Base-by-base conservation (phyloP, 2,329 filamentous ascomycete genomes). In the Monosporascus sp. region DNA sequence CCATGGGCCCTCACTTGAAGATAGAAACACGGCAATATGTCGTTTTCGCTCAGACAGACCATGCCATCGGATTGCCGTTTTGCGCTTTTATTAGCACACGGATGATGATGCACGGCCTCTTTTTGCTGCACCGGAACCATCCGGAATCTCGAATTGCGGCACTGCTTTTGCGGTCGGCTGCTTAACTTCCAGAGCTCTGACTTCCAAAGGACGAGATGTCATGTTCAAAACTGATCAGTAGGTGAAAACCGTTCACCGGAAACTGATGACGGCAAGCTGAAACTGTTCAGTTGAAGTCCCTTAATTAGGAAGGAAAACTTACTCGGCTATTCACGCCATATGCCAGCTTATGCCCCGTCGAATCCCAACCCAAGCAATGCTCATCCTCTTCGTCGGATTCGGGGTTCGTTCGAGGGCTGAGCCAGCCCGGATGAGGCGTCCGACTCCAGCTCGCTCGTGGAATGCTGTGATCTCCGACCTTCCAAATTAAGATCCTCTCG, bases 241-340 rank as follows among this genome's bases (percentile, higher is more conserved):
- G 22, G 24, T 46, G 43, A 17, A 14, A 6, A 25, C 6, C 17
- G n/a, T 17, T 46, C 43, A 46, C 43, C 43, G 43, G 7, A 46
- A 79, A 61, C 76, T 77, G 54, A 80, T 79, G 37, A 80, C 71
- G 36, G 77, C 77, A 59, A 80, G 73, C 77, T 77, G 51, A 25
- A 9, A 39, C 48, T 25, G 11, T 55, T 66, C 37, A 67, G 61
- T 27, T 50, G 17, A 17, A 15, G 35, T 5, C 22, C 25, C 3
- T 22, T 18, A n/a, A 18, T 43, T 11, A 17, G 47, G 24, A 22
- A 41, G 17, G 17, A 5, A 15, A 43, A 14, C 82, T 67, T 75
- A 86, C 82, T 64, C 79, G 72, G 60, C 78, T 85, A 60, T 84
- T 85, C 6, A 80, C 78, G 17, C 82, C 83, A 64, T 85, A 86